These are phyloP conservation scores for Triticum dicoccoides DNA, from an alignment of 176 grass and related monocot species.

Conservation along the genomic window DNA sequence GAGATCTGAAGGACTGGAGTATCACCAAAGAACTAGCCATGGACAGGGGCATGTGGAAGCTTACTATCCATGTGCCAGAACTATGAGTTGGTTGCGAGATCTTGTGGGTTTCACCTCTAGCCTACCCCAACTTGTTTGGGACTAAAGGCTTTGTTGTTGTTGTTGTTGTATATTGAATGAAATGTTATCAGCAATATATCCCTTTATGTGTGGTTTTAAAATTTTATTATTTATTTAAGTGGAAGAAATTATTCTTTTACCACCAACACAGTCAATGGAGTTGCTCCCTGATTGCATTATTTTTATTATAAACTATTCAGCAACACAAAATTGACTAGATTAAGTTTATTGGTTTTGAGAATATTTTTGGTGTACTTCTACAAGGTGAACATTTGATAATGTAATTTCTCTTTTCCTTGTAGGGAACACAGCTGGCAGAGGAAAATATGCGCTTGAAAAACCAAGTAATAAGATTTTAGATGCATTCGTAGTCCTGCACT, in stretches of 20 bases:
- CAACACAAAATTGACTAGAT: neutral
- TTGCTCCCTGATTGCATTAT: neutral
- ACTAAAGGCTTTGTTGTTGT: too few species aligned
- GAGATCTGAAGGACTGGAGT: too few species aligned
- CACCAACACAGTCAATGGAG: neutral
- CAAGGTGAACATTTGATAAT: neutral
- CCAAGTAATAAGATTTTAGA: slow-evolving; percentile 43
- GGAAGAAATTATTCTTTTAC: neutral
- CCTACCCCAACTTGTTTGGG: too few species aligned
- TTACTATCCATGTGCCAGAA: too few species aligned
- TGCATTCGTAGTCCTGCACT: neutral
- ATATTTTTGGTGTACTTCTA: neutral
- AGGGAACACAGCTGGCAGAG: slow-evolving; percentile 58
- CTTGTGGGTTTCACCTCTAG: too few species aligned
- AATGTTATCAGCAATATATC: neutral
- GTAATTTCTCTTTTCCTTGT: slow-evolving; percentile 30
- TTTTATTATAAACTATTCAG: neutral
- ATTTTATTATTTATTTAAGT: neutral
- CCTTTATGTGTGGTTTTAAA: neutral
- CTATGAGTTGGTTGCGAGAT: too few species aligned
- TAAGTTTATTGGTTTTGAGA: neutral
- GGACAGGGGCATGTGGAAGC: too few species aligned
- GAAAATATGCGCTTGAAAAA: slow-evolving; percentile 71
- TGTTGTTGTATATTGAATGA: neutral
- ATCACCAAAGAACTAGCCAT: too few species aligned